Conservation (phyloP, 352 stramenopile genomes). For the Phytophthora capsici region DNA sequence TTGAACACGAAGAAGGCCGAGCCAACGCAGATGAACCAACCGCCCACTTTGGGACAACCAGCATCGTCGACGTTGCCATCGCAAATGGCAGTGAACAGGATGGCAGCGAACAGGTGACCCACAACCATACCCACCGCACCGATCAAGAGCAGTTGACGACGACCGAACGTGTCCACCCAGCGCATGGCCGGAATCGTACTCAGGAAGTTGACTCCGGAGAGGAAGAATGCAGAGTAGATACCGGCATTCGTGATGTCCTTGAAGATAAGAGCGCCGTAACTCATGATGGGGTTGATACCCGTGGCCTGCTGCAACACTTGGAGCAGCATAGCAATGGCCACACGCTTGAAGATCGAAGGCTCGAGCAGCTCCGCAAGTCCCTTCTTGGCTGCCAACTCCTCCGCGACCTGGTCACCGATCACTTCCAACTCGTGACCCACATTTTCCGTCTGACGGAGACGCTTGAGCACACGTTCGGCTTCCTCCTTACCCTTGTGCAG, state of each 20-base stretch:
- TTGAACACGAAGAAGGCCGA: slow-evolving; percentile 11
- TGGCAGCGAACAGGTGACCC: slow-evolving; percentile 47
- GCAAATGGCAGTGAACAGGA: slow-evolving; percentile 37
- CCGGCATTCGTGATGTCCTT: slow-evolving; percentile 9
- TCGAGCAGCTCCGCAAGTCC: slow-evolving; percentile 36
- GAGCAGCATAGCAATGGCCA: slow-evolving; percentile 21
- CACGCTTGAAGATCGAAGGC: slow-evolving; percentile 19
- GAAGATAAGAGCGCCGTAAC: slow-evolving; percentile 8
- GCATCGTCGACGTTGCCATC: slow-evolving; percentile 36
- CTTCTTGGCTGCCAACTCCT: slow-evolving; percentile 28
- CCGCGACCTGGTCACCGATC: slow-evolving; percentile 22
- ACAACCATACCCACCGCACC: slow-evolving; percentile 51
- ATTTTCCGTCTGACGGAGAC: not conserved
- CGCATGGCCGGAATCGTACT: too few relatives aligned
- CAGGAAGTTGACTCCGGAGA: slow-evolving; percentile 22
- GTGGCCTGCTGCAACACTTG: slow-evolving; percentile 25
- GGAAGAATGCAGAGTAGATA: slow-evolving; percentile 17
- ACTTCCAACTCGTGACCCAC: not conserved
- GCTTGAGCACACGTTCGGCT: not conserved
- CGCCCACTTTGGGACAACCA: slow-evolving; percentile 23
- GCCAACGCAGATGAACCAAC: slow-evolving; percentile 7
- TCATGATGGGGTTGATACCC: slow-evolving; percentile 38
- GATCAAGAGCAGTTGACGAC: slow-evolving; percentile 30
- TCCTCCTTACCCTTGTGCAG: too few relatives aligned
- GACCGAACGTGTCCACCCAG: too few relatives aligned